phyloP scores from a whole-genome alignment of 2,329 filamentous ascomycete species.

The Fusarium sambucinum region DNA sequence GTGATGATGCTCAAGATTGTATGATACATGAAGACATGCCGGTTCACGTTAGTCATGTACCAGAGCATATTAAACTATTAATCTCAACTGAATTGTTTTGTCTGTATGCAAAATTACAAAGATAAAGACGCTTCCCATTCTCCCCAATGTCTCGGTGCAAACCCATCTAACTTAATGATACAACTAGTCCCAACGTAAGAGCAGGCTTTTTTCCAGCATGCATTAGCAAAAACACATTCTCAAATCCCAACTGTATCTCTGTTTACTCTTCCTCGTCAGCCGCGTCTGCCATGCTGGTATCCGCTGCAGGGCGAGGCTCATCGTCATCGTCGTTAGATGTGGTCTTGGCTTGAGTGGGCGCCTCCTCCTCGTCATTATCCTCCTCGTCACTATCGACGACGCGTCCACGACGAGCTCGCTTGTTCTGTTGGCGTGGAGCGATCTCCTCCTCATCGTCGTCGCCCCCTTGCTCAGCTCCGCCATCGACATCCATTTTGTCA shows the following conservation, averaged over 20 bases:
- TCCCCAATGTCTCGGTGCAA: constrained; percentile 21
- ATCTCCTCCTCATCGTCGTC: constrained; percentile 65
- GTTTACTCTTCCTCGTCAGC: constrained; percentile 50
- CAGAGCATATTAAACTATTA: constrained; percentile 9
- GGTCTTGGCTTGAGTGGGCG: constrained; percentile 32
- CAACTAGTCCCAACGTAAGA: constrained; percentile 24
- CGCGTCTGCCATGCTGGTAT: constrained; percentile 58
- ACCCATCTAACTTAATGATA: constrained; percentile 41
- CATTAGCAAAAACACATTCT: constrained; percentile 34
- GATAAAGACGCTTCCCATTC: constrained; percentile 43
- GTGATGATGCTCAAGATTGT: constrained; percentile 5
- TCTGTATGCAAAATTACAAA: constrained; percentile 9
- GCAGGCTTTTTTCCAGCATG: constrained; percentile 15
- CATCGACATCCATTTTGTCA: constrained; percentile 67
- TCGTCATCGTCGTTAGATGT: constrained; percentile 45
- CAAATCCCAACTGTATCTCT: constrained; percentile 12
- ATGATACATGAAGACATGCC: constrained; percentile 16
- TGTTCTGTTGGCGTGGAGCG: constrained; percentile 57
- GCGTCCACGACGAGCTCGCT: constrained; percentile 63
- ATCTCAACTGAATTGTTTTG: neutral
- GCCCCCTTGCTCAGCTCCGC: constrained; percentile 50
- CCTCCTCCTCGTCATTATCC: constrained; percentile 49
- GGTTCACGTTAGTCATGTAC: constrained; percentile 23
- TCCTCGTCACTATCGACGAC: constrained; percentile 69
- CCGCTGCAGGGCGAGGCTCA: constrained; percentile 48